Evolutionary conservation across 371 early-diverging fungal genomes (phyloP).

Genomic region (Mucor indicus): DNA sequence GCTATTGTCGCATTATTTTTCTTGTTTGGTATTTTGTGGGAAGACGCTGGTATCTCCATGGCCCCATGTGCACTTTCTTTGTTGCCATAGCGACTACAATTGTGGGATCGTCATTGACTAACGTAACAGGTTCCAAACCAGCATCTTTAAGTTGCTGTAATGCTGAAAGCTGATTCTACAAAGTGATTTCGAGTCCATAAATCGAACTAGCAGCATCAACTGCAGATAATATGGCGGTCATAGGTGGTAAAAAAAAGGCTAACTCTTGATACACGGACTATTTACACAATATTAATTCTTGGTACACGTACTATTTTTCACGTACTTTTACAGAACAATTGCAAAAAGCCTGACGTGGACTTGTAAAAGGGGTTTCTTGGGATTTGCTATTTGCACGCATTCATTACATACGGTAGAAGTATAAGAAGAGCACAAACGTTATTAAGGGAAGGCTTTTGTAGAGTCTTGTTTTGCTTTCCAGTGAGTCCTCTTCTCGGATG

Average conservation of each 20-base stretch:
- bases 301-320: no score
- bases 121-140: not conserved
- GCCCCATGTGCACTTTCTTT: constrained; percentile 6
- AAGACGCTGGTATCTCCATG: constrained; percentile 3
- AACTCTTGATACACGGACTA: no score
- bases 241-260: constrained; percentile 15
- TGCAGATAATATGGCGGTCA: constrained; percentile 20
- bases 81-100: constrained; percentile 1
- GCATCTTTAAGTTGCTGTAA: constrained; percentile 12
- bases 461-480: no score
- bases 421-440: no score
- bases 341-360: no score
- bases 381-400: no score
- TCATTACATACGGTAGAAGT: no score
- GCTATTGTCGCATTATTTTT: constrained; percentile 16
- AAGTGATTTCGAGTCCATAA: constrained; percentile 22
- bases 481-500: no score
- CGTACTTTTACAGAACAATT: no score
- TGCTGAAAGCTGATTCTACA: constrained; percentile 15
- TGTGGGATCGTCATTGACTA: constrained; percentile 5
- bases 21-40: constrained; percentile 14
- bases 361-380: no score
- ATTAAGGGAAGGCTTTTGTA: no score
- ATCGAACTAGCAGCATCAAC: constrained; percentile 17
- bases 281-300: no score